A percentile compares a stretch with the other conserved stretches of the same genome.
Evolutionary conservation across 805 yeast species (phyloP).

Genomic region (Cyberlindnera sargentensis): DNA sequence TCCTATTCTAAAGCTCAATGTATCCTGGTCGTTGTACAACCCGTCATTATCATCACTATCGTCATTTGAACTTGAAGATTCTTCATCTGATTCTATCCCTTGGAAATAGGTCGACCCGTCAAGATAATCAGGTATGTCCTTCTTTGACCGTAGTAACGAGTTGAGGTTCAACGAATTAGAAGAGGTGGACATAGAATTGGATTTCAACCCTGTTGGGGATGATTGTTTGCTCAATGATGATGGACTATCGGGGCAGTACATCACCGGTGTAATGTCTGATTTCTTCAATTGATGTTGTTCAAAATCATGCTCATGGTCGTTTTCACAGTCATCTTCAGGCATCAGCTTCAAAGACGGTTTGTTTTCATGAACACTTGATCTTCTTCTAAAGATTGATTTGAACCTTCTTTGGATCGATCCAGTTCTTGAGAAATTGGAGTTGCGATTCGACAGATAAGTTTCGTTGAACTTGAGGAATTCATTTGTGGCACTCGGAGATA

Average conservation of each 20-base stretch:
- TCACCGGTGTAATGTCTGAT: too few relatives aligned
- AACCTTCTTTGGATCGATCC: constrained; percentile 17
- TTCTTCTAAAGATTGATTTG: constrained; percentile 19
- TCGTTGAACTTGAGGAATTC: constrained; percentile 20
- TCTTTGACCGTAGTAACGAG: constrained; percentile 17
- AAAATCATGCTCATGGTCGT: too few relatives aligned
- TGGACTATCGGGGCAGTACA: too few relatives aligned
- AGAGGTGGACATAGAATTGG: constrained; percentile 11
- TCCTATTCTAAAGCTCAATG: constrained; percentile 18
- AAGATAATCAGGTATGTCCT: constrained; percentile 18
- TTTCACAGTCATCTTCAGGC: too few relatives aligned
- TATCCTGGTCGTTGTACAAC: constrained; percentile 20
- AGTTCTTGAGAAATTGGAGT: constrained; percentile 6
- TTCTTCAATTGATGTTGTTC: too few relatives aligned
- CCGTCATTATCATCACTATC: constrained; percentile 12
- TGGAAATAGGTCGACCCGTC: constrained; percentile 22
- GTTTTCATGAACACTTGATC: constrained; percentile 7
- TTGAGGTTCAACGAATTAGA: constrained; percentile 18
- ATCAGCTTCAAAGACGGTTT: too few relatives aligned
- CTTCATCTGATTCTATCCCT: constrained; percentile 17
- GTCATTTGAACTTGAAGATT: constrained; percentile 5
- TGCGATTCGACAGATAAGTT: constrained; percentile 9
- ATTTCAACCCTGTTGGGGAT: neutral
- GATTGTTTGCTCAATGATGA: too few relatives aligned
- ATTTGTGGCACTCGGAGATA: constrained; percentile 2